Base-by-base conservation (phyloP, 2,329 filamentous ascomycete species). In the Kalmusia sp. region DNA sequence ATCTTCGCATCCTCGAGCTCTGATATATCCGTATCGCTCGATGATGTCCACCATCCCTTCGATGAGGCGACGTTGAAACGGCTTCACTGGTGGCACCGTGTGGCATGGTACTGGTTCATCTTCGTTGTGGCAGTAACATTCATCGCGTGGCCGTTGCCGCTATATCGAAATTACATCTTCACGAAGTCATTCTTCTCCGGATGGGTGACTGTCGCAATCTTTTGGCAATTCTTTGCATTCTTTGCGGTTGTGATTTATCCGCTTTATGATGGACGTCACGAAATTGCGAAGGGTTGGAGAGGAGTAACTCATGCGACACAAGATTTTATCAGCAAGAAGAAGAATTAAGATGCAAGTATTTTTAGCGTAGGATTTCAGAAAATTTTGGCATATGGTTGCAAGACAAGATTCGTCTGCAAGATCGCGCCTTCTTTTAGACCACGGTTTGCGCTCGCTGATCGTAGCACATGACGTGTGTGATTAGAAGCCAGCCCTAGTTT, bases 161-260 rank as follows among this genome's bases (percentile, higher is more conserved):
- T 82, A 4, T 82, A 82, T 56, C 75, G 79, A 2, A 67, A 78
- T 58, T 82, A 77, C 48, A 74, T 82, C 33, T 82, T 82, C 54
- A 79, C 73, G 0, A 75, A 74, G 58, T 61, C 69, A 0, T 81
- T 82, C 54, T 81, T 81, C 59, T 66, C 68, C 1, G 76, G 77
- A 0, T 82, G 79, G 79, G 71, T 75, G 0, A 68, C 71, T 0
- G 74, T 81, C 3, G 73, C 78, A 0, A 77, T 81, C 3, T 64
- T 79, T 0, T 82, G 79, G 79, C 78, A 80, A 43, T 82, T 81
- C 52, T 65, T 74, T 35, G 79, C 80, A 0, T 76, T 82, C 40
- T 63, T 70, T 6, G 76, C 76, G 0, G 79, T 82, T 0, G 75
- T 80, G 0, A 56, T 82, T 1, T 82, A 76, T 59, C 80, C 79